Evolutionary conservation across 2,329 filamentous ascomycete genomes (phyloP), one percentile per base, ranked within the genome.

Genomic region (Lizonia empirigonia): DNA sequence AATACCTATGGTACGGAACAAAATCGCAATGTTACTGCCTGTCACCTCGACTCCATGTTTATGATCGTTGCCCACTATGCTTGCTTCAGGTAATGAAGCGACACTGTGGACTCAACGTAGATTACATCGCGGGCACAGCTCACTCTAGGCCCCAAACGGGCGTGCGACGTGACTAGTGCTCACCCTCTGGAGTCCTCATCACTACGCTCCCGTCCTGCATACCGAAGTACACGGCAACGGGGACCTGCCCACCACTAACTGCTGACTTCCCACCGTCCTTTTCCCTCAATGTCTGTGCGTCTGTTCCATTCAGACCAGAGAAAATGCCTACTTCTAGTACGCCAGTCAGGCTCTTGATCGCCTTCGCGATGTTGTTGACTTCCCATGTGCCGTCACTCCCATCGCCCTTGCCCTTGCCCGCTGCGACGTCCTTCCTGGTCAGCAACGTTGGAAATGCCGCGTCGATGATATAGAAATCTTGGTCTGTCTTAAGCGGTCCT

Each of bases 301-400:
- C 80, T 13, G 84, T 78, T 0, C 93, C 93, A 53, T 93, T 92
- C 65, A 86, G 70, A 3, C 93, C 93, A 33, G 86, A 84, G 78
- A 99, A 99, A 36, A 99, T 81, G 12, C 94, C 94, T 22, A 95
- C 92, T 70, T 96, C 94, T 44, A 97, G 80, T 7, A 99, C 90
- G 40, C 94, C 94, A 1, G 89, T 87, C 58, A 96, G 88, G 59
- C 81, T 80, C 73, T 95, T 91, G 67, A 97, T 87, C 64, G 83
- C 82, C 57, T 81, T 80, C 7, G 90, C 87, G 40, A 99, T 79
- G 27, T 80, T 80, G 58, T 87, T 83, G 5, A 97, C 89, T 58
- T 93, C 89, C 90, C 91, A 97, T 32, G 82, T 76, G 13, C 90
- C 88, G 55, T 84, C 79, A 32, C 60, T 80, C 76, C 85, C 83